Evolutionary conservation across 352 stramenopile species (phyloP), one percentile per base, ranked within the genome.

Genomic region (Phytophthora foliorum): DNA sequence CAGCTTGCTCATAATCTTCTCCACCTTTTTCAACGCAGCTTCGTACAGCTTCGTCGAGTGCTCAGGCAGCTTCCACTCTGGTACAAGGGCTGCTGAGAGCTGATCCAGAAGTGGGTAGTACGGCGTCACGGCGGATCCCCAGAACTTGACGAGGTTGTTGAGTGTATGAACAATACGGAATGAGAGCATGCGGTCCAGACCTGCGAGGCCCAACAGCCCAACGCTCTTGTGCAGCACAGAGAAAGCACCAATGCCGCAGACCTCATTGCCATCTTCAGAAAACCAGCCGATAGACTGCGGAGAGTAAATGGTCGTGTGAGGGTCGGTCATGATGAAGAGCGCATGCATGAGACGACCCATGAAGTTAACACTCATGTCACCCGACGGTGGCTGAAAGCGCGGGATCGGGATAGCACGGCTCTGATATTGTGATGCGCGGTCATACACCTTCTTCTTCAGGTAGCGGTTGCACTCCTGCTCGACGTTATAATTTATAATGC

Each of bases 401-500:
- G 95, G 95, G 54, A 99, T 98, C 36, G 95, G 95, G 36, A 98
- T 97, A 32, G 93, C 90, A 24, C 88, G 89, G 31, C 83, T 98
- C 66, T 98, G 94, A 59, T 92, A 98, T 67, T 96, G 91, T 6
- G 91, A 98, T 14, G 90, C 82, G 22, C 84, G 78, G 66, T 98
- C 91, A 60, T 97, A 94, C 25, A 98, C 92, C 58, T 98, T 98
- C 67, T 98, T 98, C 73, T 97, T 97, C 42, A 98, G 59, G 68
- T 98, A 98, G 9, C 94, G 94, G 67, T 98, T 98, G 82, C 89
- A 95, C 74, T 98, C 96, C 58, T 98, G 92, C 72, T 98, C 95
- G n/a, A 98, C 89, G 49, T 98, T 98, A 80, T 97, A 98, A 58
- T 96, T 97, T 61, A 98, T 97, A 62, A 98, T 97, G 17, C 96